These are phyloP conservation scores for Helianthus annuus DNA, from an alignment of 129 eudicot species.

Conservation along the genomic window HanXRQr2.0-SUNRISE NC_035440.2:12484679-12485178, in stretches of 20 bases:
- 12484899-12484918: slow-evolving; percentile 71
- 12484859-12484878: slow-evolving; percentile 34
- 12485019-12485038: background rate
- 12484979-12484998: background rate
- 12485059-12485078: background rate
- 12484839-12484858: slow-evolving; percentile 52
- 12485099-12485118: too few relatives aligned
- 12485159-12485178: too few relatives aligned
- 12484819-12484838: slow-evolving; percentile 50
- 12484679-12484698: slow-evolving; percentile 59
- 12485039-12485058: too few relatives aligned
- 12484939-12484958: slow-evolving; percentile 55
- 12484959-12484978: slow-evolving; percentile 30
- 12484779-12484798: slow-evolving; percentile 46
- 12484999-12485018: background rate
- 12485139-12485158: background rate
- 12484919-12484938: slow-evolving; percentile 60
- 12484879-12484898: slow-evolving; percentile 38
- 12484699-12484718: slow-evolving; percentile 58
- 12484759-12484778: slow-evolving; percentile 44
- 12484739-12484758: slow-evolving; percentile 49
- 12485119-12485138: background rate
- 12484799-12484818: slow-evolving; percentile 61
- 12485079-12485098: background rate
- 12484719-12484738: slow-evolving; percentile 67